Percentiles rank a stretch among this genome's conserved stretches.
Conservation (phyloP, 345 rosid species). For the Hibiscus tridactylites region DNA sequence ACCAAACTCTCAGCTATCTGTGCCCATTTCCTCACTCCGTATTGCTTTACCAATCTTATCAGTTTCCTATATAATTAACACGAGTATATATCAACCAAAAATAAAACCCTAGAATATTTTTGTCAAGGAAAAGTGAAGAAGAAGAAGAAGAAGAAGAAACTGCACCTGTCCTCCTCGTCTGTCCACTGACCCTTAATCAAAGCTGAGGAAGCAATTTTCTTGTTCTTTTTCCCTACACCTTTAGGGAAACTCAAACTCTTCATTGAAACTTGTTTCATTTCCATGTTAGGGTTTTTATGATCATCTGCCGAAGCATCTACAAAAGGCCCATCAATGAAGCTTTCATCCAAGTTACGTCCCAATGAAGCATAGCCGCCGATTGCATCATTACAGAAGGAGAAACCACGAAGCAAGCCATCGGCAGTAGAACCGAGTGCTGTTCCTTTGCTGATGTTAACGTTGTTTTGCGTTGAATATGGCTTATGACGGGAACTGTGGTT, state of each 20-base stretch:
- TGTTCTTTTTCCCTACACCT: constrained; percentile 30
- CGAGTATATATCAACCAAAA: background rate
- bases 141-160: background rate
- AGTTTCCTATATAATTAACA: constrained; percentile 37
- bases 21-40: constrained; percentile 89
- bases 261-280: constrained; percentile 12
- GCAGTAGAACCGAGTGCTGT: constrained; percentile 3
- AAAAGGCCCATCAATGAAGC: constrained; percentile 25
- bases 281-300: constrained; percentile 19
- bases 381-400: constrained; percentile 16
- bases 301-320: constrained; percentile 19
- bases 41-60: constrained; percentile 66
- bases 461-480: constrained; percentile 1
- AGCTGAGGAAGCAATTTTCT: constrained; percentile 31
- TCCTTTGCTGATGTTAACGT: constrained; percentile 14
- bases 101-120: background rate
- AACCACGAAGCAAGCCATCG: constrained; percentile 13
- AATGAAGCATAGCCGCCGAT: constrained; percentile 7
- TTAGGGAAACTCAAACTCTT: constrained; percentile 16
- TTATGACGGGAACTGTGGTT: constrained; percentile 13
- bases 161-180: constrained; percentile 77
- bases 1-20: constrained; percentile 60
- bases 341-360: constrained; percentile 27
- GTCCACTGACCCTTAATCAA: constrained; percentile 97
- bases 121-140: no score